phyloP scores from a whole-genome alignment of 108 stramenopile species.

The Cyclotella atomus region DNA sequence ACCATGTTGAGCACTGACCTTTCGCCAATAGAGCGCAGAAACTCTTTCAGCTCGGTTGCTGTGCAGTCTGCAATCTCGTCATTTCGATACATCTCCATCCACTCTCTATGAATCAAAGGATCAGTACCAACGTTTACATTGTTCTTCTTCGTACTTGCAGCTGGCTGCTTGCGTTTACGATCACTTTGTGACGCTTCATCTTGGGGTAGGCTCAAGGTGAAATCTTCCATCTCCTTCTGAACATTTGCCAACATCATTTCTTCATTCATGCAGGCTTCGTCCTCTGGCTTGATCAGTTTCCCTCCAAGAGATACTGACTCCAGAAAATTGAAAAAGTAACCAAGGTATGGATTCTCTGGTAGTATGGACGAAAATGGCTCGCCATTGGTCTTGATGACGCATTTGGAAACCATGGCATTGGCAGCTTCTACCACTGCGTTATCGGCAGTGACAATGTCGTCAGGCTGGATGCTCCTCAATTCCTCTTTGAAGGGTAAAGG shows the following conservation, averaged over 20 bases:
- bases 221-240: conserved; percentile 56
- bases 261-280: conserved; percentile 50
- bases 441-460: conserved; percentile 40
- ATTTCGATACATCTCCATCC: conserved; percentile 55
- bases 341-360: conserved; percentile 68
- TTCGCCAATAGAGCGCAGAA: conserved; percentile 66
- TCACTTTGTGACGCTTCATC: conserved; percentile 42
- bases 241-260: conserved; percentile 45
- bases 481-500: conserved; percentile 76
- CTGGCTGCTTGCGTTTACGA: conserved; percentile 49
- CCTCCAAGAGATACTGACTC: conserved; percentile 66
- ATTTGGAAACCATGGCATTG: conserved; percentile 55
- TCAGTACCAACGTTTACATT: not conserved
- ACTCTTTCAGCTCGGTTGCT: conserved; percentile 57
- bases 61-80: conserved; percentile 48
- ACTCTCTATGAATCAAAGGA: conserved; percentile 54
- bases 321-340: conserved; percentile 68
- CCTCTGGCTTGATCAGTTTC: conserved; percentile 33
- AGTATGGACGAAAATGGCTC: conserved; percentile 48
- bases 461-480: conserved; percentile 12
- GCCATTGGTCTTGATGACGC: conserved; percentile 44
- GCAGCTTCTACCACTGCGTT: conserved; percentile 61
- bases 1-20: conserved; percentile 7
- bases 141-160: conserved; percentile 1
- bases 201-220: conserved; percentile 54